Conservation (phyloP, 73 alveolate genomes). For the Paramecium bursaria region DNA sequence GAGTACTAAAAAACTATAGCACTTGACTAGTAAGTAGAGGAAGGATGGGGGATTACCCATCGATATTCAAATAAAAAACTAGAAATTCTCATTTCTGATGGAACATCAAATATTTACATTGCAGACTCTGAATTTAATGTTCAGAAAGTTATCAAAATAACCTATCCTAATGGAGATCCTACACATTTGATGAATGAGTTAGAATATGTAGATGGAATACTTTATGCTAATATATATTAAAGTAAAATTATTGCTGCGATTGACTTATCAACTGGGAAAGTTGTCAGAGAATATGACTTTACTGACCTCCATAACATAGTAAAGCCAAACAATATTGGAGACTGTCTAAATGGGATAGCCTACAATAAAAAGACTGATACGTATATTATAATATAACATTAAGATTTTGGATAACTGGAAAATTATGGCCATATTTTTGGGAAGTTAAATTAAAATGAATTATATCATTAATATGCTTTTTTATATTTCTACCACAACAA, state of each 20-base stretch:
- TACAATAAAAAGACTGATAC: slow-evolving; percentile 22
- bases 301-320: not conserved
- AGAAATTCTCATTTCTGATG: slow-evolving; percentile 35
- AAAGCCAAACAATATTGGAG: not conserved
- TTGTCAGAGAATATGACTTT: slow-evolving; percentile 1
- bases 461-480: too few species aligned
- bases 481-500: not conserved
- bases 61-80: not conserved
- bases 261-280: slow-evolving; percentile 12
- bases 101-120: slow-evolving; percentile 6
- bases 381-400: too few species aligned
- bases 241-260: slow-evolving; percentile 15
- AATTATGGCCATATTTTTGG: slow-evolving; percentile 39
- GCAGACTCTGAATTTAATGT: slow-evolving; percentile 36
- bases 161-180: not conserved
- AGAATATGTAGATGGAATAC: slow-evolving; percentile 52
- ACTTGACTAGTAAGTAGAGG: slow-evolving; percentile 21
- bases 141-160: not conserved
- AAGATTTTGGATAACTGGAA: slow-evolving; percentile 50
- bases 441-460: slow-evolving; percentile 43
- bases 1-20: not conserved
- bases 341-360: slow-evolving; percentile 52
- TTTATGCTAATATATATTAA: slow-evolving; percentile 51
- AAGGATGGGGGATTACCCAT: slow-evolving; percentile 60
- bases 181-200: slow-evolving; percentile 8